A percentile compares a stretch with the other conserved stretches of the same genome.
Evolutionary conservation across 2,329 filamentous ascomycete genomes (phyloP).

Genomic region (Pyrenophora teres): DNA sequence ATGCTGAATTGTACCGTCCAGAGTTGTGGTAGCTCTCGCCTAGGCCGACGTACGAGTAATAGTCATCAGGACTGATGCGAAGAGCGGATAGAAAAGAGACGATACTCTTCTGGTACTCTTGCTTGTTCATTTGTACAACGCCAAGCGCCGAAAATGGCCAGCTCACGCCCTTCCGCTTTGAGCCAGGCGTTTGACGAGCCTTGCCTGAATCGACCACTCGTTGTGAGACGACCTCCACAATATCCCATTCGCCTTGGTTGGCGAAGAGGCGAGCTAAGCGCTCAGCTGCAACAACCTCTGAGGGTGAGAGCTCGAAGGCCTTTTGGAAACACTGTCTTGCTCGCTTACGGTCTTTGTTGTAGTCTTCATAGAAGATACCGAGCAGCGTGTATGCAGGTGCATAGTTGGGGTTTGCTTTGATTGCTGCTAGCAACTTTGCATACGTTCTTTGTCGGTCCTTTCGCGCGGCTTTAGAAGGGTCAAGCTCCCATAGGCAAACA

Average conservation of each 20-base stretch:
- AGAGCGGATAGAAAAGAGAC: slow-evolving; percentile 90
- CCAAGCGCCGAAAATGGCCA: slow-evolving; percentile 96
- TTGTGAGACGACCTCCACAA: slow-evolving; percentile 89
- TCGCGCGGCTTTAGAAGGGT: slow-evolving; percentile 73
- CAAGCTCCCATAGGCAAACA: slow-evolving; percentile 82
- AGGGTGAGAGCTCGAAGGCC: slow-evolving; percentile 87
- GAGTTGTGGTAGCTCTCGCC: slow-evolving; percentile 98
- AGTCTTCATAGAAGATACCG: slow-evolving; percentile 89
- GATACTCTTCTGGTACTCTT: slow-evolving; percentile 86
- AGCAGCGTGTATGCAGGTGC: slow-evolving; percentile 91
- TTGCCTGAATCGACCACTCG: slow-evolving; percentile 94
- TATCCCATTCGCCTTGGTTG: slow-evolving; percentile 90
- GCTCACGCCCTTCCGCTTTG: slow-evolving; percentile 88
- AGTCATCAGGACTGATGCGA: slow-evolving; percentile 80
- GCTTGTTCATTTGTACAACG: slow-evolving; percentile 91
- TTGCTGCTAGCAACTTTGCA: slow-evolving; percentile 76
- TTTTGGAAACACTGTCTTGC: slow-evolving; percentile 95
- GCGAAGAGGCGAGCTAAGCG: slow-evolving; percentile 85
- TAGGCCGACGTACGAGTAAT: slow-evolving; percentile 93
- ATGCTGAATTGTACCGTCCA: slow-evolving; percentile 90
- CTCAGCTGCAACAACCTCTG: slow-evolving; percentile 85
- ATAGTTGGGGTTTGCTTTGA: slow-evolving; percentile 85
- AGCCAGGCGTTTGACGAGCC: slow-evolving; percentile 85
- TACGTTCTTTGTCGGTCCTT: slow-evolving; percentile 85
- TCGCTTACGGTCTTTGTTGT: slow-evolving; percentile 82